phyloP scores from a whole-genome alignment of 306 rosid species.

The Rosa persica region DNA sequence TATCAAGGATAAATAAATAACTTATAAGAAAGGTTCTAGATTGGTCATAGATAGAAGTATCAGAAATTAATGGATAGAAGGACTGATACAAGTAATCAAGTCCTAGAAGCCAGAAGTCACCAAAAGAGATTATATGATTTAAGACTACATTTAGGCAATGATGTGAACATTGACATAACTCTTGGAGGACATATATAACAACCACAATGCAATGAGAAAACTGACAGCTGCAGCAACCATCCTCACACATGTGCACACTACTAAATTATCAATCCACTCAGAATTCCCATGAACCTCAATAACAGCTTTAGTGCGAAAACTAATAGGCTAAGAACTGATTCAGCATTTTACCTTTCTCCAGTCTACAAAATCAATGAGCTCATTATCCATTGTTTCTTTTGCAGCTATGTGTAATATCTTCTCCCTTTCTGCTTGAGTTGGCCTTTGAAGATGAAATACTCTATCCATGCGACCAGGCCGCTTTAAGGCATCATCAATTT shows the following conservation, averaged over 20 bases:
- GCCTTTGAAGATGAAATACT: slow-evolving; percentile 96
- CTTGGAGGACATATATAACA: background rate
- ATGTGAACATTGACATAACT: background rate
- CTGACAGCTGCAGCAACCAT: background rate
- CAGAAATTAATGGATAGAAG: background rate
- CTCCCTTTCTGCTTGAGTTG: slow-evolving; percentile 90
- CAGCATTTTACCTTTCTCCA: slow-evolving; percentile 79
- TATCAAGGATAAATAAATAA: background rate
- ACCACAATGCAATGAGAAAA: background rate
- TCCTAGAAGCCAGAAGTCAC: background rate
- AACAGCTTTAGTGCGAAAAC: slow-evolving; percentile 14
- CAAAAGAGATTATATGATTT: background rate
- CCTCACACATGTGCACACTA: background rate
- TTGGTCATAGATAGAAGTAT: background rate
- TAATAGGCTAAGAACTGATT: slow-evolving; percentile 10
- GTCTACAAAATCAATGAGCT: slow-evolving; percentile 80
- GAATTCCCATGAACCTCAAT: slow-evolving; percentile 13
- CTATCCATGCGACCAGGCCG: slow-evolving; percentile 99
- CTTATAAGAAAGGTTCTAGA: background rate
- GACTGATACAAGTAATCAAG: background rate
- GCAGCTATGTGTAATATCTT: slow-evolving; percentile 74
- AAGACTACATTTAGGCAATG: background rate
- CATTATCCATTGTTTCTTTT: slow-evolving; percentile 85
- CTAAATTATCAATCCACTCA: background rate
- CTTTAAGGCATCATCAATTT: slow-evolving; percentile 90